These are phyloP conservation scores for Carallia pectinifolia DNA, from an alignment of 345 rosid species.

Conservation along the genomic window DNA sequence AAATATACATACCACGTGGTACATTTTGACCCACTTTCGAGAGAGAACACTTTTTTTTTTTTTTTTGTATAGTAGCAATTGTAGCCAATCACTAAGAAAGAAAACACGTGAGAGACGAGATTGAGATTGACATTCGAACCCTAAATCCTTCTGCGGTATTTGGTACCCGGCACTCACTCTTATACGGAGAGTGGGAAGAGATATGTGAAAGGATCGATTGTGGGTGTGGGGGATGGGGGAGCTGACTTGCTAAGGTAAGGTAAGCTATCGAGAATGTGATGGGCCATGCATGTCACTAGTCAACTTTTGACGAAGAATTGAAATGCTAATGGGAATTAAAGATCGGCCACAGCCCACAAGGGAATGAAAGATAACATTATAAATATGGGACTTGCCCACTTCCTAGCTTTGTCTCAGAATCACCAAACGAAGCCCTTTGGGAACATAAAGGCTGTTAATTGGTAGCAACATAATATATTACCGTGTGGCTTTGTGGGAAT, in stretches of 20 bases:
- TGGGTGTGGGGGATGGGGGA: neutral
- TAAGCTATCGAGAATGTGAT: neutral
- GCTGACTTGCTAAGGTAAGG: neutral
- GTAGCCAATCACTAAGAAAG: too few relatives aligned
- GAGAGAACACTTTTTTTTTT: constrained; percentile 3
- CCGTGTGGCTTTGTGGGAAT: neutral
- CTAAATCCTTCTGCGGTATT: too few relatives aligned
- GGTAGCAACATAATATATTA: constrained; percentile 1
- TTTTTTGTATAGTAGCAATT: too few relatives aligned
- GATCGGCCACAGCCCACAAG: constrained; percentile 18
- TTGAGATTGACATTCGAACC: too few relatives aligned
- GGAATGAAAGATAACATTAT: constrained; percentile 22
- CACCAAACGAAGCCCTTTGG: constrained; percentile 1
- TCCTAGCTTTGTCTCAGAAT: constrained; percentile 16
- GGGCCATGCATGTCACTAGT: constrained; percentile 26
- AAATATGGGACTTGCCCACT: constrained; percentile 18
- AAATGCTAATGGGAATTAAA: neutral
- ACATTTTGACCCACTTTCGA: constrained; percentile 5
- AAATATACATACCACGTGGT: neutral
- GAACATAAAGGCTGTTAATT: constrained; percentile 8
- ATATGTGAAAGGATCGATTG: neutral
- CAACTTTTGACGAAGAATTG: constrained; percentile 8
- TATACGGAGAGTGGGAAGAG: neutral
- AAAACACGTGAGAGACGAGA: too few relatives aligned
- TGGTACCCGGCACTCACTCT: neutral